Percentiles rank a stretch among this genome's conserved stretches.
These are phyloP conservation scores for Eruca vesicaria DNA, from an alignment of 441 rosid genomes.

Conservation along the genomic window DNA sequence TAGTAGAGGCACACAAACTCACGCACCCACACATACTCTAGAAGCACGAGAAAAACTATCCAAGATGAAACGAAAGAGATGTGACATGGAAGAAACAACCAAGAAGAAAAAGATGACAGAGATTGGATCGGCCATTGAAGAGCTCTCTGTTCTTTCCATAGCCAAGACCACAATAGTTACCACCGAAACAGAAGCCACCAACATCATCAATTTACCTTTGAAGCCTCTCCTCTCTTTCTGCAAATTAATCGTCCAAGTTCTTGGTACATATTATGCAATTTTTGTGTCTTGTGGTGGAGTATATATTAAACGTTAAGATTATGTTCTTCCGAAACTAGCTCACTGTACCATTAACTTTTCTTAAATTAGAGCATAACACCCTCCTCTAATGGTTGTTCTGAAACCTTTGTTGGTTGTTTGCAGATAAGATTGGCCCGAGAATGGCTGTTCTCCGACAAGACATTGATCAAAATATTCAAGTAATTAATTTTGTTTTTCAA, in stretches of 20 bases:
- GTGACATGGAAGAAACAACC: conserved; percentile 53
- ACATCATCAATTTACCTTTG: conserved; percentile 45
- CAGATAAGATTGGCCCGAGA: conserved; percentile 97
- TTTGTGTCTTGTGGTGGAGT: not conserved
- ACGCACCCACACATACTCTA: conserved; percentile 3
- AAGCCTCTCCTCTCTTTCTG: conserved; percentile 66
- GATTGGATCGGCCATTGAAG: conserved; percentile 79
- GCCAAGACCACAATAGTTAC: conserved; percentile 31
- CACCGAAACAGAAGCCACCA: conserved; percentile 29
- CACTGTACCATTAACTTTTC: not conserved
- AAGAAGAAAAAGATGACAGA: conserved; percentile 46
- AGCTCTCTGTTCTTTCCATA: conserved; percentile 53
- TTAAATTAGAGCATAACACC: not conserved
- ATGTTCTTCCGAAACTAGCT: not conserved
- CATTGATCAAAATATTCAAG: conserved; percentile 79
- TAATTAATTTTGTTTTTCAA: conserved; percentile 24
- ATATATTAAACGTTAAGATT: not conserved
- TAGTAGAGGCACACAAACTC: not conserved
- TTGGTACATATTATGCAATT: conserved; percentile 46
- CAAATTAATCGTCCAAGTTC: conserved; percentile 74
- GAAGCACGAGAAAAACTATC: not conserved
- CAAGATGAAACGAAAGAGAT: conserved; percentile 69
- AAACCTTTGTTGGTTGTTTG: conserved; percentile 35
- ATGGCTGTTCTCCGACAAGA: conserved; percentile 95
- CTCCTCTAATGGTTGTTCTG: conserved; percentile 24